phyloP scores from a whole-genome alignment of 2,329 filamentous ascomycete species.

The Trichophyton verrucosum region DNA sequence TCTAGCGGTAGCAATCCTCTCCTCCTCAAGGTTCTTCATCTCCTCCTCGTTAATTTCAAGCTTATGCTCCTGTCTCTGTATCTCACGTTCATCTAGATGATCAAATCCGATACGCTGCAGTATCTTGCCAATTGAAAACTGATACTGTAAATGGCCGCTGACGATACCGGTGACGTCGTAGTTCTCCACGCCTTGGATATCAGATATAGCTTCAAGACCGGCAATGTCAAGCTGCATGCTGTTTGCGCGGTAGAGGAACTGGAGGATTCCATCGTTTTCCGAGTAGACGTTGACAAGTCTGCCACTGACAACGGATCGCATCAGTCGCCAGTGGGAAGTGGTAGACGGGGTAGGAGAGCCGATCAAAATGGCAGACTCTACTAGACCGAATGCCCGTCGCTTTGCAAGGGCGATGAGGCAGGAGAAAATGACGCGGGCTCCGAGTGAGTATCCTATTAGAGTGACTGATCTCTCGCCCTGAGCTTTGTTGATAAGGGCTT shows the following conservation, averaged over 20 bases:
- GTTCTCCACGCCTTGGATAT: conserved; percentile 45
- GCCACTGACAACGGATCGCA: conserved; percentile 67
- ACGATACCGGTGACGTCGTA: conserved; percentile 54
- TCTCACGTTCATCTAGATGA: conserved; percentile 42
- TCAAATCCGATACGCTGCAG: conserved; percentile 58
- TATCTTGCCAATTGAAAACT: conserved; percentile 53
- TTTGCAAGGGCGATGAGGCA: conserved; percentile 67
- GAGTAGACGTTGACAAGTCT: conserved; percentile 81
- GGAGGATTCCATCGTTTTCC: conserved; percentile 74
- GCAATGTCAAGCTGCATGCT: conserved; percentile 73
- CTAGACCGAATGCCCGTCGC: conserved; percentile 65
- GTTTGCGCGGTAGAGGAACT: conserved; percentile 73
- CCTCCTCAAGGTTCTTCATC: conserved; percentile 22
- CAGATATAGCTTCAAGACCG: conserved; percentile 61
- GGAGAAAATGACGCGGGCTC: conserved; percentile 68
- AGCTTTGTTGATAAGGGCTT: conserved; percentile 67
- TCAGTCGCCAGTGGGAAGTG: conserved; percentile 58
- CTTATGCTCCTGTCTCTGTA: conserved; percentile 33
- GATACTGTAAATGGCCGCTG: conserved; percentile 58
- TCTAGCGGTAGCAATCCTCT: conserved; percentile 18
- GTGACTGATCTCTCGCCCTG: conserved; percentile 74
- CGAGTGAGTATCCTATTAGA: conserved; percentile 68
- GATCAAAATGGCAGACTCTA: conserved; percentile 74
- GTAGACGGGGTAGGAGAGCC: conserved; percentile 67
- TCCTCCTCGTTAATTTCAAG: conserved; percentile 30